Base-by-base conservation (phyloP, 139 green algal species). In the Chlorella sp. region DNA sequence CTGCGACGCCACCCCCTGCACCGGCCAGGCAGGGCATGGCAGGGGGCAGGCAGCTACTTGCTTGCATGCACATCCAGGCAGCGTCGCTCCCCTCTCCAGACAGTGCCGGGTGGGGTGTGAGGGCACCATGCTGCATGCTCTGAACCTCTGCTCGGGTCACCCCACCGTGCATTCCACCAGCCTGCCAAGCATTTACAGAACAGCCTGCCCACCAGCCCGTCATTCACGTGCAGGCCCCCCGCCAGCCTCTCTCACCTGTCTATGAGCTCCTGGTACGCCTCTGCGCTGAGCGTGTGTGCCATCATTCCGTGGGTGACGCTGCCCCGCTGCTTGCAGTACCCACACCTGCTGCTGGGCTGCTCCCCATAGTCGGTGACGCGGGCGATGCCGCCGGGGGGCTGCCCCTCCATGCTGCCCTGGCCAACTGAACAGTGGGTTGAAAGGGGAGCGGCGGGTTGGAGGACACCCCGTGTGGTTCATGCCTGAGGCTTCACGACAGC, bases 1-100 rank as follows among this genome's bases (percentile, higher is more conserved):
- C 88, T 92, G 28, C 94, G 87, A 11, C 94, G 88, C 94, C 94
- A 96, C 9, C 93, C 93, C 53, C 92, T 89, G 79, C 83, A 4
- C 26, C 40, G 1, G 21, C 0, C 36, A 32, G 0, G 73, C 73
- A 42, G 73, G 15, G 32, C 21, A 89, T 57, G 9, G 48, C 48
- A 57, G 48, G 48, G n/a, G n/a, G n/a, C n/a, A n/a, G n/a, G 48
- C 48, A 57, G 48, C 48, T 5, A 5, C 48, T 16, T 57, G 48
- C 48, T 57, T 57, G 48, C 48, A 57, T 5, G 48, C 9, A 9
- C 7, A 5, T 9, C 9, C 9, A 57, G 48, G 48, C 5, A 57
- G 48, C 48, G 48, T 57, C 60, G 19, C 48, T 88, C 3, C n/a
- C n/a, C 81, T 82, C 2, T 32, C 73, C 16, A 88, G 32, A 42